These are phyloP conservation scores for Colletotrichum sojae DNA, from an alignment of 2,329 filamentous ascomycete species.

Conservation along the genomic window DNA sequence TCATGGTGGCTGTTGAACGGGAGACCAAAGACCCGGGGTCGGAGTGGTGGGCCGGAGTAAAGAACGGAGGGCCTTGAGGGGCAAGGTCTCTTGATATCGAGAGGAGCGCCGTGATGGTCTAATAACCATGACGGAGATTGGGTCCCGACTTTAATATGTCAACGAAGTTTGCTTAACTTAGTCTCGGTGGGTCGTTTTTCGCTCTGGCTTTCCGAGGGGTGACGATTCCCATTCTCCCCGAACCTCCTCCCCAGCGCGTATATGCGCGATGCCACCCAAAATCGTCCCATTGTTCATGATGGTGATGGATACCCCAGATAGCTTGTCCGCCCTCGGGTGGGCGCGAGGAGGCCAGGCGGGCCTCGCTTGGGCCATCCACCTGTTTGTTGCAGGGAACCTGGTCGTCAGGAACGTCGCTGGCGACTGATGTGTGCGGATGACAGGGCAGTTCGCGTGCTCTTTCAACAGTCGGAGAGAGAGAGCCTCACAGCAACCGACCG, in stretches of 20 bases:
- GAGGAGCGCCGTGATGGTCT: conserved; percentile 14
- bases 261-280: conserved; percentile 9
- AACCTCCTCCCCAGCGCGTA: not conserved
- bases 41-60: conserved; percentile 7
- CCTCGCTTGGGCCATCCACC: conserved; percentile 15
- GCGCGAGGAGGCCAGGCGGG: conserved; percentile 13
- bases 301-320: conserved; percentile 29
- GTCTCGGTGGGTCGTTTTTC: conserved; percentile 6
- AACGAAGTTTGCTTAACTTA: conserved; percentile 30
- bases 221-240: conserved; percentile 9
- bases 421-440: conserved; percentile 22
- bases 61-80: not conserved
- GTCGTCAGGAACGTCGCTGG: not conserved
- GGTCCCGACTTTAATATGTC: conserved; percentile 38
- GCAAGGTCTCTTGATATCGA: conserved; percentile 11
- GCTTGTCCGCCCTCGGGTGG: conserved; percentile 19
- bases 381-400: conserved; percentile 34
- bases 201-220: conserved; percentile 7
- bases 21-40: conserved; percentile 31
- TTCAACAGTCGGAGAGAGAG: conserved; percentile 13
- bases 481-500: conserved; percentile 22
- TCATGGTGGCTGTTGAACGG: conserved; percentile 30
- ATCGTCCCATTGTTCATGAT: conserved; percentile 32
- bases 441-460: conserved; percentile 19
- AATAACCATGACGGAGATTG: not conserved